These are phyloP conservation scores for Otatea glauca DNA, from an alignment of 176 grass and related monocot genomes.

Conservation along the genomic window DNA sequence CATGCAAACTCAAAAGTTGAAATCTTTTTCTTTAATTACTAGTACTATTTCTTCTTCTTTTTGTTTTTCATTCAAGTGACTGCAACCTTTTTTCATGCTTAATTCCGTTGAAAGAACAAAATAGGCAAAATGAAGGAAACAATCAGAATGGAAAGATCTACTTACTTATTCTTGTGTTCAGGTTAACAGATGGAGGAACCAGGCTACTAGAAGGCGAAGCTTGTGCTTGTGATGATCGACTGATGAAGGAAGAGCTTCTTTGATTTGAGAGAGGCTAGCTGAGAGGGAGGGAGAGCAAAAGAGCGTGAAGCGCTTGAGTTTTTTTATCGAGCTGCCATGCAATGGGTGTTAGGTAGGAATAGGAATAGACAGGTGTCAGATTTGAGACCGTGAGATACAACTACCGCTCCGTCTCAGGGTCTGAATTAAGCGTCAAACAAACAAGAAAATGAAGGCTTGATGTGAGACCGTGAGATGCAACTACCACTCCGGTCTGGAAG, in stretches of 20 bases:
- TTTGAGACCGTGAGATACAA: not conserved
- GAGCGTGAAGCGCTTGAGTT: not conserved
- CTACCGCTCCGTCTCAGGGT: no score
- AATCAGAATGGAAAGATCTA: not conserved
- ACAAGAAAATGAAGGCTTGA: no score
- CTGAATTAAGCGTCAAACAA: no score
- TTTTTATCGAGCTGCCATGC: conserved; percentile 15
- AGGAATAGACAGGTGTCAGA: not conserved
- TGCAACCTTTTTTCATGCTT: not conserved
- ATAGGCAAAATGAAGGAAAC: not conserved
- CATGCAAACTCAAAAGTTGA: not conserved
- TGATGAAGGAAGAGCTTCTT: no score
- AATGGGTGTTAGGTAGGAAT: not conserved
- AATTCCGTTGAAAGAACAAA: not conserved
- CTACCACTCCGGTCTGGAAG: not conserved
- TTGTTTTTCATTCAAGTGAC: not conserved
- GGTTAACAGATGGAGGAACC: not conserved
- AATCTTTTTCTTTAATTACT: not conserved
- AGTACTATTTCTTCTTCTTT: no score
- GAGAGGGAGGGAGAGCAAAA: not conserved
- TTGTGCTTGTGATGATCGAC: not conserved
- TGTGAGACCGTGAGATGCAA: no score
- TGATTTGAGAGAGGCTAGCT: no score
- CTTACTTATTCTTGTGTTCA: not conserved
- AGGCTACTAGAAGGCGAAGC: not conserved